Conservation (phyloP, 169 alveolate genomes). For the Babesia ovata region DNA sequence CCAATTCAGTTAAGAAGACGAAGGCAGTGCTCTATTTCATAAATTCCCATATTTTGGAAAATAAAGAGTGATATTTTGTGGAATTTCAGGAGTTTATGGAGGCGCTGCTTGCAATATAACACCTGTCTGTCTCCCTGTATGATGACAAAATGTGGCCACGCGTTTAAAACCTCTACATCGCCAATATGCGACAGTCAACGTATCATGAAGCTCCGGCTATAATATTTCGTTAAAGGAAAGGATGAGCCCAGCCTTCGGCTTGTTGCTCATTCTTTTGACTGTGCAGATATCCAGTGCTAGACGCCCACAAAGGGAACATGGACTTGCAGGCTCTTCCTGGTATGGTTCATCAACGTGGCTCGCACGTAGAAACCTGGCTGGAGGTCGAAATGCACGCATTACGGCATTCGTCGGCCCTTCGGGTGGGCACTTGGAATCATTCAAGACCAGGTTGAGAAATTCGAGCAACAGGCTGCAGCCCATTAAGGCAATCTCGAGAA, state of each 20-base stretch:
- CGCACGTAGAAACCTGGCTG: neutral
- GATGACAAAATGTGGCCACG: no score
- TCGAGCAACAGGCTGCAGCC: constrained; percentile 5
- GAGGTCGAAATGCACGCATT: neutral
- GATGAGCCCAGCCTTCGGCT: neutral
- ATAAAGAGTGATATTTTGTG: no score
- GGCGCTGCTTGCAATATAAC: no score
- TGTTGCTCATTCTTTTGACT: neutral
- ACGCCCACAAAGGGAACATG: neutral
- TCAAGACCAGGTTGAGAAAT: neutral
- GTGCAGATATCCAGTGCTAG: neutral
- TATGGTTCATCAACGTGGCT: no score
- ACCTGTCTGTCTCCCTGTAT: no score
- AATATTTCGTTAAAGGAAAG: neutral
- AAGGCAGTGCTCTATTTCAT: no score
- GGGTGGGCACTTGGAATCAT: constrained; percentile 8
- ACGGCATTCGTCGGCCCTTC: neutral
- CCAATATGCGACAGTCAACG: neutral
- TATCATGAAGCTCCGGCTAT: neutral
- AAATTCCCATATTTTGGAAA: no score
- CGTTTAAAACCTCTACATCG: no score
- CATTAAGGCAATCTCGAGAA: constrained; percentile 40
- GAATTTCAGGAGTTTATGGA: no score
- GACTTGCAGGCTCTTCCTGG: no score
- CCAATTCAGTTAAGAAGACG: no score